Evolutionary conservation across 495 filamentous ascomycete genomes (phyloP).

Genomic region (Darksidea phi): DNA sequence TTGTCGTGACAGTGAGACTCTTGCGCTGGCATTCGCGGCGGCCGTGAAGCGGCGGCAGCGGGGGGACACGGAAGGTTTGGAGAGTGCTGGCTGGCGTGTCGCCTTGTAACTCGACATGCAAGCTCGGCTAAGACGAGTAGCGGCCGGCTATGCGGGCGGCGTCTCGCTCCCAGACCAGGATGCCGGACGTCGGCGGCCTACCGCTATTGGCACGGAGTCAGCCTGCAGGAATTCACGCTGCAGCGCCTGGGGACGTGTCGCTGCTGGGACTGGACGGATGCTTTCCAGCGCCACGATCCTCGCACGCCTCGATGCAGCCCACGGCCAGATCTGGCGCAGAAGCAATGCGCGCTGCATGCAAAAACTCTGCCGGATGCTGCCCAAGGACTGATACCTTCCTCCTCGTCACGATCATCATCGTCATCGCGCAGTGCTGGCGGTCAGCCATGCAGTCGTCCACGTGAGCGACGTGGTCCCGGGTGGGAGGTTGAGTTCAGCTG

Average conservation of each 20-base stretch:
- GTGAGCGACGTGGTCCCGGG: no score
- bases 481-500: no score
- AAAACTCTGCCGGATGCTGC: constrained; percentile 18
- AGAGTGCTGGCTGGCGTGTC: constrained; percentile 26
- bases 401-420: no score
- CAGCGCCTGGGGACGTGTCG: constrained; percentile 29
- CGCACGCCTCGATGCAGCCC: constrained; percentile 19
- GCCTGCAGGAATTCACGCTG: constrained; percentile 15
- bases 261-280: constrained; percentile 16
- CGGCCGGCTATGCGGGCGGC: constrained; percentile 30
- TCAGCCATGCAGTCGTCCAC: not conserved
- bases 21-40: constrained; percentile 26
- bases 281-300: constrained; percentile 2
- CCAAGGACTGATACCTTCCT: constrained; percentile 26
- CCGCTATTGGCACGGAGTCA: constrained; percentile 18
- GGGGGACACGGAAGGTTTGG: constrained; percentile 14
- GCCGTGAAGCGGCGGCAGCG: constrained; percentile 9
- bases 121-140: not conserved
- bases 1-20: constrained; percentile 27
- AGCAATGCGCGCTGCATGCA: constrained; percentile 13
- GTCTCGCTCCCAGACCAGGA: constrained; percentile 20
- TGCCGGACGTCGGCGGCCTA: not conserved
- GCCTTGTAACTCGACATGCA: constrained; percentile 12
- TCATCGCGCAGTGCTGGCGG: not conserved
- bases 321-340: constrained; percentile 16